These are phyloP conservation scores for Pseudocercospora fuligena DNA, from an alignment of 2,329 filamentous ascomycete species.

Conservation along the genomic window DNA sequence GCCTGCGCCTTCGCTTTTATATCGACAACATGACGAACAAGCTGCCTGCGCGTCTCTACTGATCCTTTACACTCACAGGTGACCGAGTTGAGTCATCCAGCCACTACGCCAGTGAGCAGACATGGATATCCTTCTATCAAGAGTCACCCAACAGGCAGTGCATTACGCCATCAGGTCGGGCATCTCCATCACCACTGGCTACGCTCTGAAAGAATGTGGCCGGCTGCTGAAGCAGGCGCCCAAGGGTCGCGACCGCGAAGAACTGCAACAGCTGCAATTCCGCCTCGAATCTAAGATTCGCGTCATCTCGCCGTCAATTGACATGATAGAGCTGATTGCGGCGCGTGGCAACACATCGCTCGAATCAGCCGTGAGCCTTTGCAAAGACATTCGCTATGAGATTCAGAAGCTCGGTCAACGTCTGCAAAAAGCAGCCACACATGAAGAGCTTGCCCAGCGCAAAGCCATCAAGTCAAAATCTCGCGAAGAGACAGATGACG, in stretches of 20 bases:
- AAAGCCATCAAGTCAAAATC: conserved; percentile 54
- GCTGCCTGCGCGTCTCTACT: not conserved
- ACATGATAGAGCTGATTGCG: conserved; percentile 87
- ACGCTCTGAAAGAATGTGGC: conserved; percentile 81
- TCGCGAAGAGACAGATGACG: conserved; percentile 62
- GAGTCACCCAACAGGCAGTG: conserved; percentile 78
- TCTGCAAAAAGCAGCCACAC: conserved; percentile 70
- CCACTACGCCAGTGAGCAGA: conserved; percentile 29
- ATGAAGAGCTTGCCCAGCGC: conserved; percentile 60
- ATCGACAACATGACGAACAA: not conserved
- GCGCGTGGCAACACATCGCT: conserved; percentile 78
- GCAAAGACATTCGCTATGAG: conserved; percentile 80
- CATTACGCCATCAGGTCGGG: conserved; percentile 91
- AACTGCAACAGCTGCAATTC: conserved; percentile 73
- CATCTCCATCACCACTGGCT: conserved; percentile 81
- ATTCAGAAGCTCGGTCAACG: conserved; percentile 80
- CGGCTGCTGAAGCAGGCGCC: conserved; percentile 77
- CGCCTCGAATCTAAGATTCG: conserved; percentile 85
- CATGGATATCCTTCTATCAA: conserved; percentile 74
- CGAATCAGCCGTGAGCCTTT: conserved; percentile 82
- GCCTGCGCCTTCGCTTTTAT: not conserved
- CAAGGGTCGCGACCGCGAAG: conserved; percentile 69
- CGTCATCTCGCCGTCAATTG: conserved; percentile 88
- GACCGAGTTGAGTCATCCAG: conserved; percentile 15
- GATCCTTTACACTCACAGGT: not conserved